A percentile compares a stretch with the other conserved stretches of the same genome.
Conservation (phyloP, 1,139 yeast species). For the Lodderomyces jiufengensis region DNA sequence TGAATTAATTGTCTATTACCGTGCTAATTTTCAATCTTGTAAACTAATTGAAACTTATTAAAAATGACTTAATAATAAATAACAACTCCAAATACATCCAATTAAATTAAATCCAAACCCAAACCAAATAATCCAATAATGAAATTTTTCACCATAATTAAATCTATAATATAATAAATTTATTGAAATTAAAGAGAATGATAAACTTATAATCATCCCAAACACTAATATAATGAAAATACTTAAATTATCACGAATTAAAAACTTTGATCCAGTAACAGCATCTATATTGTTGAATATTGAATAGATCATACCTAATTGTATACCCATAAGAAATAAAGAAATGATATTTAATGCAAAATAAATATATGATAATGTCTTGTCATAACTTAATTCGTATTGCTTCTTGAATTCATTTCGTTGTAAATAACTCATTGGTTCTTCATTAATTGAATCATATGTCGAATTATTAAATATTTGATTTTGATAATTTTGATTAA, state of each 20-base stretch:
- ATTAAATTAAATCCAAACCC: slow-evolving; percentile 28
- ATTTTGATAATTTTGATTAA: slow-evolving; percentile 1
- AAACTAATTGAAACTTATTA: slow-evolving; percentile 1
- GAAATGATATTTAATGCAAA: slow-evolving; percentile 35
- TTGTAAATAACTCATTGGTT: slow-evolving; percentile 20
- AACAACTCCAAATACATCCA: slow-evolving; percentile 22
- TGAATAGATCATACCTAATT: slow-evolving; percentile 41
- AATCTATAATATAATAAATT: slow-evolving; percentile 30
- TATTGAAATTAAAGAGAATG: slow-evolving; percentile 33
- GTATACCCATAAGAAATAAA: slow-evolving; percentile 41
- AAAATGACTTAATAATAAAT: slow-evolving; percentile 8
- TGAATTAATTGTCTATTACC: too few species aligned
- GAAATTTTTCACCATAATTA: slow-evolving; percentile 24
- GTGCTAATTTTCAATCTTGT: too few species aligned
- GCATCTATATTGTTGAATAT: slow-evolving; percentile 24
- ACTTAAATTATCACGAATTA: slow-evolving; percentile 30
- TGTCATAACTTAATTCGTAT: slow-evolving; percentile 35
- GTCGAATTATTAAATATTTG: too few species aligned
- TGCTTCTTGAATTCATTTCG: slow-evolving; percentile 20
- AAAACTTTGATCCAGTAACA: slow-evolving; percentile 20
- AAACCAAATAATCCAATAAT: slow-evolving; percentile 26
- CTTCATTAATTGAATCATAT: slow-evolving; percentile 36
- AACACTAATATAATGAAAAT: slow-evolving; percentile 30
- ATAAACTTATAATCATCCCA: slow-evolving; percentile 33
- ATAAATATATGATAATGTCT: slow-evolving; percentile 35